These are phyloP conservation scores for Salix arbutifolia DNA, from an alignment of 345 rosid genomes.

Conservation along the genomic window DNA sequence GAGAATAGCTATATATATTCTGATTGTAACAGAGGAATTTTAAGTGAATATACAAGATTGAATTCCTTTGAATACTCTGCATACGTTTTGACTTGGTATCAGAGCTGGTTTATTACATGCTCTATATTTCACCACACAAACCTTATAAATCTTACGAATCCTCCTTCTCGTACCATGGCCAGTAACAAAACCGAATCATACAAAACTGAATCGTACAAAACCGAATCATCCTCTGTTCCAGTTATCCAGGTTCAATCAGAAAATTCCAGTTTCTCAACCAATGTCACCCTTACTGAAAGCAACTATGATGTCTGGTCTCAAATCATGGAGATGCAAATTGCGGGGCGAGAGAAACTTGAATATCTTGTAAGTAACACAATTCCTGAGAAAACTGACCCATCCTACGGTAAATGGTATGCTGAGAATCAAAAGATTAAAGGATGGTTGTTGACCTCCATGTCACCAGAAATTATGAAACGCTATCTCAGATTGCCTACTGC, in stretches of 20 bases:
- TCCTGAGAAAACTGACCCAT: background rate
- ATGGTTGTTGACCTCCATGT: background rate
- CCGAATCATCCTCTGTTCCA: background rate
- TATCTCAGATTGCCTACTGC: background rate
- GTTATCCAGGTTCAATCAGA: slow-evolving; percentile 10
- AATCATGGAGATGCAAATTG: background rate
- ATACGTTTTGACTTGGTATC: background rate
- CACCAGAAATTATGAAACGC: background rate
- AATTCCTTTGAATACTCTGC: background rate
- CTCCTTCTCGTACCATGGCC: background rate
- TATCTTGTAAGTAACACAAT: background rate
- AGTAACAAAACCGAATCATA: too few species aligned
- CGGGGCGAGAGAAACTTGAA: background rate
- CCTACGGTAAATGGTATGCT: background rate
- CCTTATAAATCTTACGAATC: too few species aligned
- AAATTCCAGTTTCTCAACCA: background rate
- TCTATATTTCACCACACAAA: background rate
- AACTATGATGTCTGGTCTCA: slow-evolving; percentile 1
- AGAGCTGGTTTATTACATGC: background rate
- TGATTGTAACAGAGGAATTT: background rate
- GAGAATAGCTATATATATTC: too few species aligned
- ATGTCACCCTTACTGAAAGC: background rate
- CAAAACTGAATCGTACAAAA: too few species aligned
- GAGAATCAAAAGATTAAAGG: slow-evolving; percentile 1
- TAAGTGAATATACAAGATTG: background rate